These are phyloP conservation scores for Calvatia gigantea DNA, from an alignment of 768 basidiomycete species.

Conservation along the genomic window DNA sequence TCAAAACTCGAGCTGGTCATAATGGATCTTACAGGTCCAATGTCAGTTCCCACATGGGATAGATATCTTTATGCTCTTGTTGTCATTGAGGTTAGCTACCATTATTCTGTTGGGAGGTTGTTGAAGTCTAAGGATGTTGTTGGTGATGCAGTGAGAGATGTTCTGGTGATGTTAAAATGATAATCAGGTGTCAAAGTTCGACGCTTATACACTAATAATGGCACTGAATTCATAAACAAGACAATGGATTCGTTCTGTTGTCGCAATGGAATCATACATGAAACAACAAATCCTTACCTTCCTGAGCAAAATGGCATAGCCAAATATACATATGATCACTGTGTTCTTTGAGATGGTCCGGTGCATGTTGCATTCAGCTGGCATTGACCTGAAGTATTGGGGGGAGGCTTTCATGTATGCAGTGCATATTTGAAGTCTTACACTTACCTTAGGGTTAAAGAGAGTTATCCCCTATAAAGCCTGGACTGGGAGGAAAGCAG, in stretches of 20 bases:
- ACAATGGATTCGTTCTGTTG: conserved; percentile 15
- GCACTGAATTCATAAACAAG: conserved; percentile 20
- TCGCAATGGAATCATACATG: conserved; percentile 20
- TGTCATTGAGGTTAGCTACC: conserved; percentile 25
- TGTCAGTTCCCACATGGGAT: conserved; percentile 15
- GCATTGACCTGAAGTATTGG: no score
- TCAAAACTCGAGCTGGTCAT: conserved; percentile 12
- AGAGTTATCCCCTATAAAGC: conserved; percentile 21
- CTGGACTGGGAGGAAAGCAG: conserved; percentile 19
- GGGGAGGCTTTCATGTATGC: conserved; percentile 15
- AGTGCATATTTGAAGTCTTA: conserved; percentile 23
- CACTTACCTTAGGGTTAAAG: conserved; percentile 17
- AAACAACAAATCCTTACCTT: conserved; percentile 25
- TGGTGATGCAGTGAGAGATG: conserved; percentile 25
- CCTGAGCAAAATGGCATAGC: conserved; percentile 30
- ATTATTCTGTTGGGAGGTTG: conserved; percentile 16
- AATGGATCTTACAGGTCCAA: conserved; percentile 26
- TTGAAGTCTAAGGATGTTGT: conserved; percentile 24
- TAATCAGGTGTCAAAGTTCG: conserved; percentile 15
- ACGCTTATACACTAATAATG: conserved; percentile 20
- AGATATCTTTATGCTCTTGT: conserved; percentile 26
- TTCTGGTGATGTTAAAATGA: conserved; percentile 16
- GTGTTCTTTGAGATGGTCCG: conserved; percentile 28
- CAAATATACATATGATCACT: conserved; percentile 30
- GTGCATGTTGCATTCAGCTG: conserved; percentile 23